Base-by-base conservation (phyloP, 768 basidiomycete species). In the Lyophyllum semitale region DNA sequence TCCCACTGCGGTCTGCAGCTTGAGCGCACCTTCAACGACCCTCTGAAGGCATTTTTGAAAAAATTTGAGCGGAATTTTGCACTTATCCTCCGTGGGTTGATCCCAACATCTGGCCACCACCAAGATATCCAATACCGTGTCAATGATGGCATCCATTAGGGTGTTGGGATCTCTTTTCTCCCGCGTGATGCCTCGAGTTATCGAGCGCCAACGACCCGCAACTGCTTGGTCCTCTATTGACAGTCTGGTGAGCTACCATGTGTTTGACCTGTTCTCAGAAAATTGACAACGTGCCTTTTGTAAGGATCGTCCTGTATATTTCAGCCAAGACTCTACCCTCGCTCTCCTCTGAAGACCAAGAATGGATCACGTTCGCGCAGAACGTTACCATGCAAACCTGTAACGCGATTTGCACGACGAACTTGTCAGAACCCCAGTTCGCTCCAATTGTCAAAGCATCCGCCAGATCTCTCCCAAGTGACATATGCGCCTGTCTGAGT, bases 211-310 rank as follows among this genome's bases (percentile, higher is more conserved):
- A n/a, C n/a, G n/a, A n/a, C 82, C 84, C 13, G 82, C 76, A 27
- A 80, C 74, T 1, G 77, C 73, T 64, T 82, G 82, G 26, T 74
- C 71, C 62, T 84, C 83, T 81, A 49, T 45, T 7, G 9, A 37
- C 8, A 7, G 20, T 13, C 49, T 38, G 15, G 45, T 45, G 11
- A 40, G 51, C 35, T 27, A 4, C 18, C 9, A 25, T 45, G 20
- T 41, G 3, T 51, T 48, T 13, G n/a, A n/a, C n/a, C n/a, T 33
- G 46, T 43, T 38, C 42, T 51, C 9, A 53, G 48, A 27, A 2
- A 30, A 38, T 12, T 15, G 23, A 20, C 26, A 13, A 59, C 68
- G 51, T 49, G 80, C 82, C 81, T 59, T 74, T 66, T 49, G 74
- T 68, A 25, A 77, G 71, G 20, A 84, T 73, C 53, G 66, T 68